These are phyloP conservation scores for Cryptosporidium baileyi DNA, from an alignment of 169 alveolate genomes.

Conservation along the genomic window DNA sequence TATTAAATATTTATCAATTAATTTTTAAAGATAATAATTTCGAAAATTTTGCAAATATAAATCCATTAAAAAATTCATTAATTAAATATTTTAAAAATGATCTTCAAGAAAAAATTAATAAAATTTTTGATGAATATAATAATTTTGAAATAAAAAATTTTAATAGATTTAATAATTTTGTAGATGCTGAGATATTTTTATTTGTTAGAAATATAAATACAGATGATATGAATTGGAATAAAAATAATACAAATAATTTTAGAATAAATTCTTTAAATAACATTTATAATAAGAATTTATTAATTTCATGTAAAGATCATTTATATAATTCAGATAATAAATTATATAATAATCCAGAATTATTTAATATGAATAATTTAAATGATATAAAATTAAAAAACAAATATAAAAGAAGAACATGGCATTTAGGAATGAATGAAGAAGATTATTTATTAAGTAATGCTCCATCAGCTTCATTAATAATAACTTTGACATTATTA, in stretches of 20 bases:
- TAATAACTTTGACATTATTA: constrained; percentile 15
- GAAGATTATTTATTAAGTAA: background rate
- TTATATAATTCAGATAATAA: too few species aligned
- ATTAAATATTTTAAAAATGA: constrained; percentile 16
- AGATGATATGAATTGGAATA: background rate
- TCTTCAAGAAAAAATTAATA: constrained; percentile 29
- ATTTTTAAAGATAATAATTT: background rate
- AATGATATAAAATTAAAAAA: background rate
- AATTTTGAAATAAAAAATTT: background rate
- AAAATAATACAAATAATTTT: background rate
- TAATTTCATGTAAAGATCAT: background rate
- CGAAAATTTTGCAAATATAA: constrained; percentile 7
- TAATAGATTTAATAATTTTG: background rate
- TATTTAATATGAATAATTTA: background rate
- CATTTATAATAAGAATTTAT: background rate
- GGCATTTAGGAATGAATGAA: constrained; percentile 21
- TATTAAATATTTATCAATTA: background rate
- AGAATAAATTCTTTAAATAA: background rate
- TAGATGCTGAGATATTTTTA: constrained; percentile 30
- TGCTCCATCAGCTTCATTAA: background rate
- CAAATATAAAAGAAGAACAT: constrained; percentile 27
- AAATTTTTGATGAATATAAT: constrained; percentile 1
- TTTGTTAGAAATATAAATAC: constrained; percentile 23
- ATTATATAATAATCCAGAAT: too few species aligned
- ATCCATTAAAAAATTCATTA: constrained; percentile 18